phyloP scores from a whole-genome alignment of 441 rosid species.

The Euphorbia celastroides region DNA sequence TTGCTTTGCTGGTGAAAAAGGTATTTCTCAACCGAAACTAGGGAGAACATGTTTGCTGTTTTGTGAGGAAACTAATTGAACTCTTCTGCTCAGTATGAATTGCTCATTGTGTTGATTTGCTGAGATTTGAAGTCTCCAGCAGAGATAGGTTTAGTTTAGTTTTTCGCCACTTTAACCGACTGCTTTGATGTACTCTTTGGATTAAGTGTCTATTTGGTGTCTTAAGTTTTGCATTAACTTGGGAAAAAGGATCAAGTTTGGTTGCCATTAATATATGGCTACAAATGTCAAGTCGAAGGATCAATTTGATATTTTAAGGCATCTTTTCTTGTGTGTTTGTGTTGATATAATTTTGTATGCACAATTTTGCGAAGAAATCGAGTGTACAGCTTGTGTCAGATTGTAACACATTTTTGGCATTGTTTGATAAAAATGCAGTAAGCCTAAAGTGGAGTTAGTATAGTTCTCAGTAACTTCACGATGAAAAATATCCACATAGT shows the following conservation, averaged over 20 bases:
- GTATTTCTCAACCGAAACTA: not conserved
- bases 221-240: no score
- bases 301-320: not conserved
- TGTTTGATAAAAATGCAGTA: not conserved
- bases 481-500: no score
- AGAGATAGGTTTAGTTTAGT: not conserved
- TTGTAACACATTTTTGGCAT: not conserved
- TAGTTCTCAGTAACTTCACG: no score
- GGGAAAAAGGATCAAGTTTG: no score
- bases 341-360: not conserved
- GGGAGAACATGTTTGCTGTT: not conserved
- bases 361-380: not conserved
- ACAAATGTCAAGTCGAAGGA: not conserved
- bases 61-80: not conserved
- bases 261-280: not conserved
- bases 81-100: not conserved
- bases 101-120: not conserved
- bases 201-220: not conserved
- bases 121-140: constrained; percentile 2
- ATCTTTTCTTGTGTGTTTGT: no score
- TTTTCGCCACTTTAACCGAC: not conserved
- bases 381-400: not conserved
- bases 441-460: not conserved
- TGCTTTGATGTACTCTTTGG: not conserved
- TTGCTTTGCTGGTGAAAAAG: constrained; percentile 10